Percentiles rank a stretch among this genome's conserved stretches.
Conservation (phyloP, 345 rosid genomes). For the Melastoma malabathricum region DNA sequence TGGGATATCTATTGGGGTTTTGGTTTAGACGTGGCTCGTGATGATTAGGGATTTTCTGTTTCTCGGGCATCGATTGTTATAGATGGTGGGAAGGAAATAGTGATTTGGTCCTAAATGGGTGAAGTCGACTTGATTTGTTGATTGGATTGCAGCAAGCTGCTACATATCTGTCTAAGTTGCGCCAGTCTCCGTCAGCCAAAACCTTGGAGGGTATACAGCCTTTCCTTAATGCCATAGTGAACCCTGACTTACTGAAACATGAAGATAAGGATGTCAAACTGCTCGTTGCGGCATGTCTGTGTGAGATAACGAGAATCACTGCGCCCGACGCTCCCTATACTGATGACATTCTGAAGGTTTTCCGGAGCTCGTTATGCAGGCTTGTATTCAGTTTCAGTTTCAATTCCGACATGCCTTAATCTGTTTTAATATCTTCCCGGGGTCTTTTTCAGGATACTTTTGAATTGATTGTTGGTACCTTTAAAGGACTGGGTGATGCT, state of each 20-base stretch:
- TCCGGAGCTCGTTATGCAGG: slow-evolving; percentile 2
- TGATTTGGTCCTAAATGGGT: no score
- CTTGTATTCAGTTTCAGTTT: neutral
- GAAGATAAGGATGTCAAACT: slow-evolving; percentile 90
- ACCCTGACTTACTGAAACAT: slow-evolving; percentile 73
- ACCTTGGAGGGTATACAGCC: slow-evolving; percentile 68
- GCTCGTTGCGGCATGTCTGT: slow-evolving; percentile 89
- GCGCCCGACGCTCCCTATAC: slow-evolving; percentile 97
- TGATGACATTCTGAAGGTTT: slow-evolving; percentile 76
- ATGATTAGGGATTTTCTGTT: no score
- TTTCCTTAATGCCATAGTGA: slow-evolving; percentile 63
- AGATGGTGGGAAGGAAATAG: no score
- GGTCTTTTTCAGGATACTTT: slow-evolving; percentile 61
- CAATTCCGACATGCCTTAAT: neutral
- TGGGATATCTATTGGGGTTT: no score
- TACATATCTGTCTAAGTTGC: slow-evolving; percentile 69
- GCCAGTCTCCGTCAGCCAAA: slow-evolving; percentile 63
- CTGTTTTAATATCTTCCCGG: slow-evolving; percentile 1
- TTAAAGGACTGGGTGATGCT: slow-evolving; percentile 71
- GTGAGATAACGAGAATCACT: slow-evolving; percentile 90
- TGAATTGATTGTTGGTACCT: slow-evolving; percentile 69
- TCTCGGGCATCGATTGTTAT: neutral
- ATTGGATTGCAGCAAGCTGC: slow-evolving; percentile 66
- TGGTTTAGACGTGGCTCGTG: no score
- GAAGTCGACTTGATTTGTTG: neutral